These are phyloP conservation scores for Hydnomerulius pinastri DNA, from an alignment of 768 basidiomycete genomes.

Conservation along the genomic window DNA sequence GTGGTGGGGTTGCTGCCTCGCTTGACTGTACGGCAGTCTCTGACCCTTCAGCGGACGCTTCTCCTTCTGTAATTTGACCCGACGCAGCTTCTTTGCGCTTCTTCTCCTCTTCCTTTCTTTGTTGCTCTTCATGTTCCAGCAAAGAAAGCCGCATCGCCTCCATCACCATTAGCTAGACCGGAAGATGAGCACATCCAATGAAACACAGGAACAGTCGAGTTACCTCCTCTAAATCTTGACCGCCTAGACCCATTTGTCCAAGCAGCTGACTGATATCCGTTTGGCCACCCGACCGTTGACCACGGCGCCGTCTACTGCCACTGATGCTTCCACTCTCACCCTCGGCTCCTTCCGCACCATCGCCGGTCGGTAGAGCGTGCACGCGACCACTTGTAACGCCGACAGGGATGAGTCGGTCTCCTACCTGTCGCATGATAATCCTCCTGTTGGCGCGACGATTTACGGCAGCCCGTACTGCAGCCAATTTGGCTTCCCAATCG, in stretches of 20 bases:
- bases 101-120: slow-evolving; percentile 74
- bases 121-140: slow-evolving; percentile 93
- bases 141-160: slow-evolving; percentile 97
- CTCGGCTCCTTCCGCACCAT: slow-evolving; percentile 48
- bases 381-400: slow-evolving; percentile 91
- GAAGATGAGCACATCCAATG: slow-evolving; percentile 14
- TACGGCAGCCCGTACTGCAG: slow-evolving; percentile 92
- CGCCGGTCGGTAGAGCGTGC: slow-evolving; percentile 62
- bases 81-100: slow-evolving; percentile 49
- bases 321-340: slow-evolving; percentile 42
- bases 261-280: slow-evolving; percentile 65
- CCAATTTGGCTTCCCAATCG: slow-evolving; percentile 97
- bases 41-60: slow-evolving; percentile 9
- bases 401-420: slow-evolving; percentile 95
- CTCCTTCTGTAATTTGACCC: slow-evolving; percentile 36
- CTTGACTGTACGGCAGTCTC: neutral
- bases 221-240: slow-evolving; percentile 94
- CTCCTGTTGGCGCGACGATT: slow-evolving; percentile 93
- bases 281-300: slow-evolving; percentile 50
- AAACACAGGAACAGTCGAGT: slow-evolving; percentile 25
- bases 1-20: slow-evolving; percentile 7
- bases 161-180: slow-evolving; percentile 89
- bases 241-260: slow-evolving; percentile 64
- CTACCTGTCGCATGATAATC: slow-evolving; percentile 98
- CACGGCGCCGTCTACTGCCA: slow-evolving; percentile 58